Evolutionary conservation across 352 stramenopile species (phyloP), one percentile per base, ranked within the genome.

Genomic region (Globisporangium ultimum): DNA sequence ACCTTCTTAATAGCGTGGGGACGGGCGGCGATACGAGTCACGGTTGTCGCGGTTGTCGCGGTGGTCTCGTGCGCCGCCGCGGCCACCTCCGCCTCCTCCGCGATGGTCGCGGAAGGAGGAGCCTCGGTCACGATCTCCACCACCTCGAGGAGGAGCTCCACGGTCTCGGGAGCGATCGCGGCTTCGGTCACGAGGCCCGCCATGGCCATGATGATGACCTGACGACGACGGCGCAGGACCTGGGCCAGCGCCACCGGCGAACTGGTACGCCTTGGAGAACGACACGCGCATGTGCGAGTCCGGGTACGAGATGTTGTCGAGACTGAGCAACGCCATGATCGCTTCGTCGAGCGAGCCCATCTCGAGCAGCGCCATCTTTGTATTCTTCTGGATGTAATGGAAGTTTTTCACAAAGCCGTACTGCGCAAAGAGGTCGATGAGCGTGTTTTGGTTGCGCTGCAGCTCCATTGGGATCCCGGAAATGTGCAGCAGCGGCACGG

Each of bases 271-370:
- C 68, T 88, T 91, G 58, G 82, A 88, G 67, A 93, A 93, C 45
- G 81, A 91, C 47, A 93, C 78, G 54, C 84, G 84, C 67, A 93
- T 83, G 59, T 83, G 70, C 52, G 78, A 87, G 60, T 91, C 84
- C 21, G 80, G 77, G 59, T 79, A 89, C 53, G 70, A 62, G 61
- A 85, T 67, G 55, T 93, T 91, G 70, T 93, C 81, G 34, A 91
- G 64, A 14, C 60, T 63, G 32, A 93, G 24, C 21, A 93, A 66
- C 46, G 84, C 82, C 58, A 88, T 80, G 58, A 91, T 72, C 41
- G 84, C 84, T 40, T 93, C 84, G 56, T 93, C 82, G 55, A 91
- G 58, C 9, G 70, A 71, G 22, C 71, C 73, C 84, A 93, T 91
- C 64, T 91, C 82, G 48, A 93, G 21, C 24, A 91, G 63, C 42